Conservation (phyloP, 371 early-diverging fungal species). For the Mucor lusitanicus region DNA sequence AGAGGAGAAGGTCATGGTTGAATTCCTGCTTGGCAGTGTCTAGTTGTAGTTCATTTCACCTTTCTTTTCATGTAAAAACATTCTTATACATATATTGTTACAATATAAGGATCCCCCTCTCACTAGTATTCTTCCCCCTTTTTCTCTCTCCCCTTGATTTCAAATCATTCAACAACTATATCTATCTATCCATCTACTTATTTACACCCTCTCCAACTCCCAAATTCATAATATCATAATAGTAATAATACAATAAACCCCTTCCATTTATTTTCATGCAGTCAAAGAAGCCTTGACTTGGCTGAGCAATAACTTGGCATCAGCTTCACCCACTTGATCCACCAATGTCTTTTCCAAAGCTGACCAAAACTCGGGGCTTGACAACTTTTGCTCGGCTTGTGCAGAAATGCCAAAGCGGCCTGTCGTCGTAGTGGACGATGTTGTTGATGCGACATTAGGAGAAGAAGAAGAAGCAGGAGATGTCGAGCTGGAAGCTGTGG, state of each 20-base stretch:
- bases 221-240: not conserved
- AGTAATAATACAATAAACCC: not conserved
- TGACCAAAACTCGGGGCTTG: slow-evolving; percentile 36
- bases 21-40: slow-evolving; percentile 15
- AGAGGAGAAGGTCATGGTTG: slow-evolving; percentile 14
- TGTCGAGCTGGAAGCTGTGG: slow-evolving; percentile 1
- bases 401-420: slow-evolving; percentile 35
- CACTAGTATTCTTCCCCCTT: not conserved
- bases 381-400: slow-evolving; percentile 30
- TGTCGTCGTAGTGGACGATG: not conserved
- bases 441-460: not conserved
- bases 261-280: slow-evolving; percentile 8
- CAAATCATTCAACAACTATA: not conserved
- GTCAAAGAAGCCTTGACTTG: slow-evolving; percentile 19
- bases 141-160: not conserved
- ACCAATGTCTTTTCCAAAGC: slow-evolving; percentile 29
- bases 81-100: not conserved
- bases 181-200: not conserved
- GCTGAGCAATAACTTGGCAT: slow-evolving; percentile 22
- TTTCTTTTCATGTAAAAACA: not conserved
- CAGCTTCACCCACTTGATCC: slow-evolving; percentile 27
- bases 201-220: not conserved
- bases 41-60: not conserved
- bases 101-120: not conserved
- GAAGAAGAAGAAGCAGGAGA: not conserved